A percentile compares a stretch with the other conserved stretches of the same genome.
These are phyloP conservation scores for Quercus cerris DNA, from an alignment of 306 rosid genomes.

Conservation along the genomic window DNA sequence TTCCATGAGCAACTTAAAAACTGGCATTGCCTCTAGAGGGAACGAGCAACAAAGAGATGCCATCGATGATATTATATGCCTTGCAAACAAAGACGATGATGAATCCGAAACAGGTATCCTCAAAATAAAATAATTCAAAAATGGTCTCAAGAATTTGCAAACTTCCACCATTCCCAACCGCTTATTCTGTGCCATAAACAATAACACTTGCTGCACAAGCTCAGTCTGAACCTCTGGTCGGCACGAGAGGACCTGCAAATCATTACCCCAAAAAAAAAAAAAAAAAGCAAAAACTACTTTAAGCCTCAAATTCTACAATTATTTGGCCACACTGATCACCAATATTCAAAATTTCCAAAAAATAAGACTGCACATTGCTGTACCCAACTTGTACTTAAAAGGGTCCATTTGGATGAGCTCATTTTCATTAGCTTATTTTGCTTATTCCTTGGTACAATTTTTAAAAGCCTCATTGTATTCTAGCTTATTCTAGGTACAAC, in stretches of 20 bases:
- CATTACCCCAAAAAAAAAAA: not conserved
- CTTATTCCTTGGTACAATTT: too few relatives aligned
- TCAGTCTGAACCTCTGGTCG: constrained; percentile 71
- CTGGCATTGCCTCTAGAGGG: constrained; percentile 62
- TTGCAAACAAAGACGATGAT: constrained; percentile 47
- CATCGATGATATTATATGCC: constrained; percentile 58
- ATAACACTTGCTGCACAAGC: constrained; percentile 73
- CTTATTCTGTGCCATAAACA: constrained; percentile 60
- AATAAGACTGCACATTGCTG: not conserved
- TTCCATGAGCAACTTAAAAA: constrained; percentile 58
- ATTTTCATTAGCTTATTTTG: not conserved
- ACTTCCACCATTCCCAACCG: constrained; percentile 53
- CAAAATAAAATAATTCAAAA: constrained; percentile 54
- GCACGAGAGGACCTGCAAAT: constrained; percentile 61
- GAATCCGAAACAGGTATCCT: constrained; percentile 51
- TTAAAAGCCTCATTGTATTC: too few relatives aligned
- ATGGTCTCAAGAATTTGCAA: constrained; percentile 73
- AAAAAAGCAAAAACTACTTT: constrained; percentile 9
- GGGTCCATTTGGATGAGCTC: not conserved
- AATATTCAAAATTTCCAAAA: not conserved
- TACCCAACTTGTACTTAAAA: not conserved
- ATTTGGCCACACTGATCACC: not conserved
- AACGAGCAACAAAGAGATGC: constrained; percentile 67
- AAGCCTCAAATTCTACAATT: constrained; percentile 3
- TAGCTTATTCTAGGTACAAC: too few relatives aligned